Base-by-base conservation (phyloP, 345 rosid genomes). In the Heritiera littoralis region DNA sequence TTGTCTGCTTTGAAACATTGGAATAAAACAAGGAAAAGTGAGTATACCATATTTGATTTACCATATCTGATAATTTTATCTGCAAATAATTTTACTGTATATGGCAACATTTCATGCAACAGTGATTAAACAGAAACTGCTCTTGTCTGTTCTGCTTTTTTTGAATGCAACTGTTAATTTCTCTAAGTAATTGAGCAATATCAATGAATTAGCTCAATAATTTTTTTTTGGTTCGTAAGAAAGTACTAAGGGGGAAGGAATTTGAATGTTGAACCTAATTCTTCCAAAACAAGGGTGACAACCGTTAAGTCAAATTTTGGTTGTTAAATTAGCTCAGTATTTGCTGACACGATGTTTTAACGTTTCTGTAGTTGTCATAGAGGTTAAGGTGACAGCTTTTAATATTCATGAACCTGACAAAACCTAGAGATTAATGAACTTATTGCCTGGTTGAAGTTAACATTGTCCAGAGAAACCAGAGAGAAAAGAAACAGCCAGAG, bases 11-110 rank as follows among this genome's bases (percentile, higher is more conserved):
- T 58, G 6, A 18, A 13, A 38, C 32, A n/a, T n/a, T 8, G 1
- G 45, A n/a, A 66, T 28, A 40, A n/a, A 58, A 13, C 35, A 6
- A 41, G 38, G 49, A 10, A 61, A 74, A 43, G 51, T 40, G 43
- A 5, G 66, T 13, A 59, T 20, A 56, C 6, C 66, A 49, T 46
- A 48, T 70, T 41, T 56, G 77, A 56, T 74, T 10, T 55, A 20
- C n/a, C 18, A 40, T 71, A 28, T 72, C 46, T n/a, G 65, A 74
- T 56, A 20, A n/a, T n/a, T 14, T 74, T 74, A 67, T 58, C 77
- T 58, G 77, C 67, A 20, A 20, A 60, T 2, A 14, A 15, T 41
- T 13, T 48, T 41, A 49, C 28, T 51, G 59, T 15, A 28, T 49
- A 28, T 30, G 59, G 4, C 74, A 28, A 59, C 64, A 59, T 59